Conservation (phyloP, 1,139 yeast genomes). For the Eremothecium gossypii region DNA sequence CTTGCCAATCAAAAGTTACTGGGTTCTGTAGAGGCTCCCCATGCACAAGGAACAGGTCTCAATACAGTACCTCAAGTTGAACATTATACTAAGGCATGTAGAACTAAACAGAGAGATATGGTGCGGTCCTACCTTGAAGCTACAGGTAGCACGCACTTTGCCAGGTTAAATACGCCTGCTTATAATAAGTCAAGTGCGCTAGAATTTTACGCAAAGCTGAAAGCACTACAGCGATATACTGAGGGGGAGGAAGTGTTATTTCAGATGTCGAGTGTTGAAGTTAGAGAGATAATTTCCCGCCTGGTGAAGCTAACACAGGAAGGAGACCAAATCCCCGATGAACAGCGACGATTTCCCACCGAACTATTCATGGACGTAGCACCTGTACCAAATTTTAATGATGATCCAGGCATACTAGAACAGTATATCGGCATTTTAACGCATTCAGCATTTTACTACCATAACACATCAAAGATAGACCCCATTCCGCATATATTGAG, state of each 20-base stretch:
- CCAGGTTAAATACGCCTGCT: background rate
- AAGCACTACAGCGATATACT: constrained; percentile 8
- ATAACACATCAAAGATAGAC: constrained; percentile 28
- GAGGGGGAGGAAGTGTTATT: constrained; percentile 11
- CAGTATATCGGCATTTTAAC: constrained; percentile 30
- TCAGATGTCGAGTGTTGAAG: constrained; percentile 6
- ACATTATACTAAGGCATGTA: no score
- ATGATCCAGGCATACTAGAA: constrained; percentile 24
- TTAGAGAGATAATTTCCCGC: constrained; percentile 19
- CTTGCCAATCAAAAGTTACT: no score
- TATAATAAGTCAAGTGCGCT: constrained; percentile 21
- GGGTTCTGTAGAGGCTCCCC: no score
- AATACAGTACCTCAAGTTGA: no score
- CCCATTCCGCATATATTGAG: constrained; percentile 31
- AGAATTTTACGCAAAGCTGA: constrained; percentile 10
- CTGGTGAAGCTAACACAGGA: constrained; percentile 14
- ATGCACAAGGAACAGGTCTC: no score
- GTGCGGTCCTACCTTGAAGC: no score
- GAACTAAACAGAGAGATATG: no score
- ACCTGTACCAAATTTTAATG: constrained; percentile 26
- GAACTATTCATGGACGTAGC: constrained; percentile 30
- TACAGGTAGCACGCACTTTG: no score
- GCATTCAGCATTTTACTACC: constrained; percentile 30
- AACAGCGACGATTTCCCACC: constrained; percentile 10
- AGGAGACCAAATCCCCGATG: constrained; percentile 2